A percentile compares a stretch with the other conserved stretches of the same genome.
phyloP scores from a whole-genome alignment of 441 rosid genomes.

The Jatropha podagrica region DNA sequence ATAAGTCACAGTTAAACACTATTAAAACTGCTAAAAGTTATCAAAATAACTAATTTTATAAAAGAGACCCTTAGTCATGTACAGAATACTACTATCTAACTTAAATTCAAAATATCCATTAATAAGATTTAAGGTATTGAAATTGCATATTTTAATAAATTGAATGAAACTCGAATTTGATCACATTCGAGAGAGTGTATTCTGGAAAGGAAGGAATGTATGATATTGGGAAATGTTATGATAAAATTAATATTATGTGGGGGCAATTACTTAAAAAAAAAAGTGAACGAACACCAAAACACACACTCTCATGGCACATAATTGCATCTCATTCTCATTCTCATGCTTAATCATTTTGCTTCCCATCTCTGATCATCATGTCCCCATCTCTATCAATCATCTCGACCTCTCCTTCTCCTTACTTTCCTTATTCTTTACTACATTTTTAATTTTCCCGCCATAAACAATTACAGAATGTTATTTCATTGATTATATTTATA shows the following conservation, averaged over 20 bases:
- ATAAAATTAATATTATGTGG: conserved; percentile 5
- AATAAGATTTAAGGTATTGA: no score
- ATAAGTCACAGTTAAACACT: no score
- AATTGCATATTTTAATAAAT: no score
- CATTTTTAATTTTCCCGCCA: neutral
- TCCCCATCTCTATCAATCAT: conserved; percentile 31
- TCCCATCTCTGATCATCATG: conserved; percentile 42
- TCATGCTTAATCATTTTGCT: conserved; percentile 80
- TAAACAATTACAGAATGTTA: no score
- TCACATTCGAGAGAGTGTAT: no score
- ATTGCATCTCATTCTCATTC: conserved; percentile 50
- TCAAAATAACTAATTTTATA: no score
- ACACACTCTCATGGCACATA: conserved; percentile 55
- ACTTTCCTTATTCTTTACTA: conserved; percentile 3
- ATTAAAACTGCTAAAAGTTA: no score
- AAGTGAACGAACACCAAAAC: neutral
- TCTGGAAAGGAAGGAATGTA: neutral
- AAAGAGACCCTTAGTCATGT: no score
- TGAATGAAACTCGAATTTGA: no score
- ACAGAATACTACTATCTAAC: no score
- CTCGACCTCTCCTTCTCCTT: conserved; percentile 11
- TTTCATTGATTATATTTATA: no score
- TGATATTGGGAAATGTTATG: neutral
- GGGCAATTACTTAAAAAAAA: neutral
- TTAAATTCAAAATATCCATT: no score